Percentiles rank a stretch among this genome's conserved stretches.
These are phyloP conservation scores for Davidsoniella australis DNA, from an alignment of 2,329 filamentous ascomycete species.

Conservation along the genomic window DNA sequence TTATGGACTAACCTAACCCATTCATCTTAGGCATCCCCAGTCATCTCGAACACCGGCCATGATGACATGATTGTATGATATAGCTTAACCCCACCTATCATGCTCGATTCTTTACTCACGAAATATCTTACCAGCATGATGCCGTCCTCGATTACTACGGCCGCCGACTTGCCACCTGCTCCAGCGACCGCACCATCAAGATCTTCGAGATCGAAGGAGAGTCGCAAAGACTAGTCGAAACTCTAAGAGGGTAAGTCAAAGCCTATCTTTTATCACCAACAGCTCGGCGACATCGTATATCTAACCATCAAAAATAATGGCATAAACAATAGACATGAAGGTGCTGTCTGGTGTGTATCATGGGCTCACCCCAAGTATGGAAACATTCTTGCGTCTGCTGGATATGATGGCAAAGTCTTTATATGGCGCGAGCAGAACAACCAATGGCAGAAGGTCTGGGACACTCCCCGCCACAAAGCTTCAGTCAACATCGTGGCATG, in stretches of 20 bases:
- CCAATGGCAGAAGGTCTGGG: conserved; percentile 74
- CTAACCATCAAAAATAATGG: not conserved
- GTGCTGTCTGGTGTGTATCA: conserved; percentile 91
- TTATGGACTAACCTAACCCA: conserved; percentile 1
- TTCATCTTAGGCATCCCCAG: conserved; percentile 24
- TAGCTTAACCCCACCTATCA: conserved; percentile 6
- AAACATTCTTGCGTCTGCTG: conserved; percentile 88
- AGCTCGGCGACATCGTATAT: not conserved
- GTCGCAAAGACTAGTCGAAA: conserved; percentile 75
- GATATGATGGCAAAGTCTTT: conserved; percentile 94
- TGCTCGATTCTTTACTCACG: conserved; percentile 5
- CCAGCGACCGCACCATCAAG: conserved; percentile 96
- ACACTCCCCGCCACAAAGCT: conserved; percentile 84
- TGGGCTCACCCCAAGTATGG: conserved; percentile 99
- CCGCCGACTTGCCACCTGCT: conserved; percentile 87
- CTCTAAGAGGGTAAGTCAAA: conserved; percentile 64
- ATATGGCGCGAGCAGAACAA: conserved; percentile 85
- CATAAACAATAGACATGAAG: conserved; percentile 57
- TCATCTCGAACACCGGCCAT: conserved; percentile 41
- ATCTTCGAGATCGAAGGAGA: conserved; percentile 97
- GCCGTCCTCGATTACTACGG: conserved; percentile 98
- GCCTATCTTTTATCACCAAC: too few relatives aligned
- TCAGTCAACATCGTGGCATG: conserved; percentile 94
- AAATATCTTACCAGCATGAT: conserved; percentile 52
- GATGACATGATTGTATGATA: conserved; percentile 97